Percentiles rank a stretch among this genome's conserved stretches.
Evolutionary conservation across 345 rosid species (phyloP).

Genomic region (Crucihimalaya himalaica): DNA sequence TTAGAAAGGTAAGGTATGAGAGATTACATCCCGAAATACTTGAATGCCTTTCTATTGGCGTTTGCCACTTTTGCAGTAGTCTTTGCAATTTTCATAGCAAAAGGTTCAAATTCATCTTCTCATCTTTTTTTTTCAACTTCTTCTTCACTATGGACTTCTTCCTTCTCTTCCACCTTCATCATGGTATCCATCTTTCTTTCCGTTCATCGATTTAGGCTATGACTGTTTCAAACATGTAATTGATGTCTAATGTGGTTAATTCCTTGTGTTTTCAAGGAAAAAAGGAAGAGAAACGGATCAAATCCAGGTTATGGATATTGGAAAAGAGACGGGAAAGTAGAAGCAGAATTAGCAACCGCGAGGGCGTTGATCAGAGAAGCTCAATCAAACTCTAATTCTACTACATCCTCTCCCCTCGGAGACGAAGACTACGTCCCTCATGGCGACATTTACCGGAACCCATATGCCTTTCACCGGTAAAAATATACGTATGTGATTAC

Average conservation of each 20-base stretch:
- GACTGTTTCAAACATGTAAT: not conserved
- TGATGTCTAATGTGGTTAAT: not conserved
- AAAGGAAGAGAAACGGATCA: constrained; percentile 30
- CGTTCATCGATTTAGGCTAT: not conserved
- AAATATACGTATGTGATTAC: not conserved
- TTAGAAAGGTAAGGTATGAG: constrained; percentile 24
- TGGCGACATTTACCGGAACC: constrained; percentile 53
- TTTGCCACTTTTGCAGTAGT: constrained; percentile 33
- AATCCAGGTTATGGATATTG: constrained; percentile 2
- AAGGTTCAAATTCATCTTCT: constrained; percentile 22
- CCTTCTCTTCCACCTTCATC: constrained; percentile 28
- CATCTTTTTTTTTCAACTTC: constrained; percentile 39
- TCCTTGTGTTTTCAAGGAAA: constrained; percentile 26
- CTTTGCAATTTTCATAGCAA: constrained; percentile 37
- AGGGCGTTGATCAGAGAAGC: constrained; percentile 59
- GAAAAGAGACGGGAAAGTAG: constrained; percentile 44
- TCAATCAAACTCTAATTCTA: constrained; percentile 15
- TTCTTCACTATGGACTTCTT: constrained; percentile 38
- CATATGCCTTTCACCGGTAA: constrained; percentile 58
- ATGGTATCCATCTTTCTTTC: constrained; percentile 15
- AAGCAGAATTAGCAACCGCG: constrained; percentile 49
- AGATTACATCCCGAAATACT: constrained; percentile 35
- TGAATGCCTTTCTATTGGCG: constrained; percentile 39
- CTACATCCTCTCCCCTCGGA: constrained; percentile 16
- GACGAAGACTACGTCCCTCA: constrained; percentile 50